Conservation (phyloP, 2,329 filamentous ascomycete genomes). For the Cryphonectria naterciae region DNA sequence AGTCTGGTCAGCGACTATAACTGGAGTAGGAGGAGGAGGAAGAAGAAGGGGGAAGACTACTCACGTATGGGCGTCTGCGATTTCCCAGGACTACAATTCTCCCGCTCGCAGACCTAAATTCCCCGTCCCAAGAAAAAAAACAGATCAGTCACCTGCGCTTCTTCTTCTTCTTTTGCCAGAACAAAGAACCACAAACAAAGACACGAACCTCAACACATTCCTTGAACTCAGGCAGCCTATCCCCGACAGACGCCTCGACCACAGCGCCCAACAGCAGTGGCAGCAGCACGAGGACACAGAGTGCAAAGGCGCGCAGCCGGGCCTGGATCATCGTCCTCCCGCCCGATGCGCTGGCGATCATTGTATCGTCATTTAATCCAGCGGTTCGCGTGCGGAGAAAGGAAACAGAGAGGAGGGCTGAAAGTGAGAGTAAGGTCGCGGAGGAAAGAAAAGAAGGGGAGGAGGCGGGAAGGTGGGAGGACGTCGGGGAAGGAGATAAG, state of each 20-base stretch:
- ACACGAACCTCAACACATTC: conserved; percentile 78
- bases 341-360: conserved; percentile 41
- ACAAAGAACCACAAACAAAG: background rate
- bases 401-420: background rate
- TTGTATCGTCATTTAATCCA: conserved; percentile 28
- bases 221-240: conserved; percentile 83
- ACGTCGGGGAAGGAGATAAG: background rate
- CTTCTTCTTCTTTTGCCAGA: background rate
- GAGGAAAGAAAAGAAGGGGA: background rate
- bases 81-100: conserved; percentile 75
- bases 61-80: conserved; percentile 69
- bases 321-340: conserved; percentile 36
- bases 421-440: no score
- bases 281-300: conserved; percentile 32
- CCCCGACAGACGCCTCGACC: conserved; percentile 76
- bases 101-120: conserved; percentile 72
- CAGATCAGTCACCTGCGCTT: conserved; percentile 11
- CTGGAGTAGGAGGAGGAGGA: conserved; percentile 70
- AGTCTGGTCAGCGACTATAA: background rate
- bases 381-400: background rate
- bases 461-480: no score
- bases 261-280: conserved; percentile 46
- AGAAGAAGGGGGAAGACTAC: conserved; percentile 38
- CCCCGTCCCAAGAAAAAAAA: background rate
- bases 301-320: conserved; percentile 36